A percentile compares a stretch with the other conserved stretches of the same genome.
These are phyloP conservation scores for Plenodomus lindquistii DNA, from an alignment of 2,329 filamentous ascomycete species.

Conservation along the genomic window DNA sequence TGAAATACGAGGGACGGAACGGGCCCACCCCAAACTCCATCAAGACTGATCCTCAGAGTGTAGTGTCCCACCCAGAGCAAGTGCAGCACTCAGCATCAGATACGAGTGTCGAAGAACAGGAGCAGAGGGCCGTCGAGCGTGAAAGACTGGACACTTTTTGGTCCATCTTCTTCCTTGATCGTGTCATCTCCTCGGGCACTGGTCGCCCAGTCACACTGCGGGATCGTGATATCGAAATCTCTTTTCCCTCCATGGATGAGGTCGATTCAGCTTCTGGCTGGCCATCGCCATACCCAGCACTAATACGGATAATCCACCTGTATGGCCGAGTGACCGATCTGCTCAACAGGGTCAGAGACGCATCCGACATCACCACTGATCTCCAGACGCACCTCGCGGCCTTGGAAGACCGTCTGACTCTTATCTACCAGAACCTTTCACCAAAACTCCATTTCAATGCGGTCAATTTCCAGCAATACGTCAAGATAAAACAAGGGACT, in stretches of 20 bases:
- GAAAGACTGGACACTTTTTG: slow-evolving; percentile 87
- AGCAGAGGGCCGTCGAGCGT: slow-evolving; percentile 71
- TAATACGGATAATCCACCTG: slow-evolving; percentile 82
- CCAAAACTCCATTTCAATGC: slow-evolving; percentile 79
- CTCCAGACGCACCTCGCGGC: slow-evolving; percentile 71
- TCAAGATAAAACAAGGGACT: slow-evolving; percentile 77
- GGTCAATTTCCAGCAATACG: slow-evolving; percentile 82
- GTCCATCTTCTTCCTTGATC: slow-evolving; percentile 85
- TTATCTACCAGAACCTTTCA: slow-evolving; percentile 74
- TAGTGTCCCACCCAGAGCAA: background rate
- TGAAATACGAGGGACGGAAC: slow-evolving; percentile 60
- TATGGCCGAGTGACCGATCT: slow-evolving; percentile 85
- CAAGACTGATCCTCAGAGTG: slow-evolving; percentile 41
- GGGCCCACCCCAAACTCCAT: slow-evolving; percentile 61
- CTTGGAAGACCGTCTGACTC: slow-evolving; percentile 81
- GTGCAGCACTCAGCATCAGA: slow-evolving; percentile 17
- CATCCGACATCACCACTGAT: slow-evolving; percentile 73
- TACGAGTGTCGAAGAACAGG: slow-evolving; percentile 46
- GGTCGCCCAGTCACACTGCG: slow-evolving; percentile 81
- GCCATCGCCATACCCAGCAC: slow-evolving; percentile 77
- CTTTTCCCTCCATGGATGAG: slow-evolving; percentile 64
- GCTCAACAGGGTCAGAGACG: slow-evolving; percentile 76
- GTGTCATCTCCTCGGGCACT: slow-evolving; percentile 85
- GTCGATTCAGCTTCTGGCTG: slow-evolving; percentile 62
- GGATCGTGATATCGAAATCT: slow-evolving; percentile 82